These are phyloP conservation scores for Xanthoceras sorbifolium DNA, from an alignment of 345 rosid genomes.

Conservation along the genomic window DNA sequence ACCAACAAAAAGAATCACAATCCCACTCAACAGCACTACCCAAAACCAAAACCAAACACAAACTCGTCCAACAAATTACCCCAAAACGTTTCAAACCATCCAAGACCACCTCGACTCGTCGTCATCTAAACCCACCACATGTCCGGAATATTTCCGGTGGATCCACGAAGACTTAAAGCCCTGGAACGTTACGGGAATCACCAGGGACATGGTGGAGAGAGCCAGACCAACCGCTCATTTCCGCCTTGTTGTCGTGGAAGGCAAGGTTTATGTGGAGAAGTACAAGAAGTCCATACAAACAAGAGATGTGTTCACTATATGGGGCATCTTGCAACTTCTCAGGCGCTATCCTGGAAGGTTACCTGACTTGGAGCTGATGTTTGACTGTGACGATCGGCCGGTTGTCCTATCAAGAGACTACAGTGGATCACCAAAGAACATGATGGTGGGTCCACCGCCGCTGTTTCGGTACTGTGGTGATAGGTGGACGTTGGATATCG, in stretches of 20 bases:
- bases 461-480: conserved; percentile 59
- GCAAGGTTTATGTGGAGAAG: conserved; percentile 43
- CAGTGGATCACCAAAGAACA: conserved; percentile 27
- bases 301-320: conserved; percentile 55
- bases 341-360: conserved; percentile 56
- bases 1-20: conserved; percentile 18
- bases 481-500: conserved; percentile 35
- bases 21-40: conserved; percentile 43
- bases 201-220: conserved; percentile 55
- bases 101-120: conserved; percentile 20
- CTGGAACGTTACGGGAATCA: conserved; percentile 53
- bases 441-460: conserved; percentile 40
- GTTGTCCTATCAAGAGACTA: conserved; percentile 30
- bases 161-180: conserved; percentile 69
- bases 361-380: conserved; percentile 67
- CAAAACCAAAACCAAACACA: conserved; percentile 36
- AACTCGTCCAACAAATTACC: conserved; percentile 48
- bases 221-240: conserved; percentile 44
- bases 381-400: conserved; percentile 52
- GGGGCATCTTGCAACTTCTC: conserved; percentile 64
- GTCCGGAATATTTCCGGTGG: conserved; percentile 68
- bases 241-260: conserved; percentile 42
- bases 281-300: conserved; percentile 43
- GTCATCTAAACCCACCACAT: conserved; percentile 19
- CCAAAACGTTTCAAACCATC: conserved; percentile 9